Conservation (phyloP, 2,329 filamentous ascomycete species). For the Penicillium sp. region DNA sequence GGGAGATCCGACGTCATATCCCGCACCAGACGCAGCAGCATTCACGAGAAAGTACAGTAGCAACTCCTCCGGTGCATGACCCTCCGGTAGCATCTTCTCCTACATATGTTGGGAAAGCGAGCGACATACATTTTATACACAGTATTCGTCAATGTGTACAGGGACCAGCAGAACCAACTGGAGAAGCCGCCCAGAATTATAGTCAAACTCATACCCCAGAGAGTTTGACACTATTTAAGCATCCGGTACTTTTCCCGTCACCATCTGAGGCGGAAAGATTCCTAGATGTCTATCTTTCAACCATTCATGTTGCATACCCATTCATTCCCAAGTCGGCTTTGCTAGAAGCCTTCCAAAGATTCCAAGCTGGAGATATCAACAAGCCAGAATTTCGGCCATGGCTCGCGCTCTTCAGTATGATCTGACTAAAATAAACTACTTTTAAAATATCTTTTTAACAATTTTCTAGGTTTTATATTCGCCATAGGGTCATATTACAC, state of each 20-base stretch:
- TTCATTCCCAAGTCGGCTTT: constrained; percentile 30
- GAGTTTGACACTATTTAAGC: constrained; percentile 6
- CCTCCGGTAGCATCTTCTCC: constrained; percentile 11
- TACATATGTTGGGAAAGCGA: constrained; percentile 41
- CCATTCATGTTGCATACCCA: constrained; percentile 39
- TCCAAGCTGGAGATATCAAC: constrained; percentile 16
- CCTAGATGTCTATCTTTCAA: constrained; percentile 33
- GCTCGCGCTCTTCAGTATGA: constrained; percentile 24
- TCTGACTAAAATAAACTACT: background rate
- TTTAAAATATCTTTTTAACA: background rate
- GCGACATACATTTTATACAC: constrained; percentile 41
- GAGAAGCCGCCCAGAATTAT: constrained; percentile 16
- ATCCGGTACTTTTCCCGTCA: constrained; percentile 16
- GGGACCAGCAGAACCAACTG: constrained; percentile 22
- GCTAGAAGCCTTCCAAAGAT: constrained; percentile 14
- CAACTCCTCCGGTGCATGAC: background rate
- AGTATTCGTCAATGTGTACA: constrained; percentile 26
- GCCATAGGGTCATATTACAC: constrained; percentile 37
- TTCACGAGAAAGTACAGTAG: background rate
- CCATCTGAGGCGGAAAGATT: constrained; percentile 16
- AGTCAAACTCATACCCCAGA: constrained; percentile 15
- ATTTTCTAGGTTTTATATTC: constrained; percentile 23
- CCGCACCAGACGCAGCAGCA: background rate
- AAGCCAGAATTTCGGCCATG: constrained; percentile 19
- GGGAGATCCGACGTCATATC: constrained; percentile 1